Conservation (phyloP, 345 rosid genomes). For the Linum trigynum region DNA sequence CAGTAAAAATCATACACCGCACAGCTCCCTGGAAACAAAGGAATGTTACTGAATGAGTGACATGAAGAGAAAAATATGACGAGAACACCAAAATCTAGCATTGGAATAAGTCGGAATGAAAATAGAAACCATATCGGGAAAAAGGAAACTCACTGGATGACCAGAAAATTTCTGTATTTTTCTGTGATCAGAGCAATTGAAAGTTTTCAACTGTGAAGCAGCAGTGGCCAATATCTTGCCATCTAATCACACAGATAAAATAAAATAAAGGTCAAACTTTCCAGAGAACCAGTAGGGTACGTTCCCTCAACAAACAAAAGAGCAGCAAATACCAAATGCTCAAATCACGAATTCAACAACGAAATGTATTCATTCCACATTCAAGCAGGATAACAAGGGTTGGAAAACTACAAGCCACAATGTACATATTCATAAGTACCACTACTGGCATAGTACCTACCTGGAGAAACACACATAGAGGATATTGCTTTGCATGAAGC, state of each 20-base stretch:
- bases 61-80: neutral
- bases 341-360: neutral
- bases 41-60: neutral
- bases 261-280: neutral
- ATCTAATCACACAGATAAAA: conserved; percentile 9
- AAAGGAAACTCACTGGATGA: conserved; percentile 36
- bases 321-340: neutral
- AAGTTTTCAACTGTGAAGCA: conserved; percentile 64
- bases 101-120: neutral
- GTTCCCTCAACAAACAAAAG: neutral
- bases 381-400: neutral
- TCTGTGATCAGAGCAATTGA: conserved; percentile 54
- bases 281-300: neutral
- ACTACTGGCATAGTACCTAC: conserved; percentile 15
- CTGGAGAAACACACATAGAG: conserved; percentile 67
- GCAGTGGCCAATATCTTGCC: conserved; percentile 75
- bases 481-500: conserved; percentile 45
- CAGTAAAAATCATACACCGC: conserved; percentile 61
- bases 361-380: neutral
- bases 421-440: neutral
- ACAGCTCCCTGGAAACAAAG: conserved; percentile 39
- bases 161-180: conserved; percentile 86
- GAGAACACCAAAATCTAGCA: neutral
- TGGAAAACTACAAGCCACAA: neutral
- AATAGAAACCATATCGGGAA: neutral